Evolutionary conservation across 2,329 filamentous ascomycete species (phyloP).

Genomic region (Dothidotthia symphoricarpi): DNA sequence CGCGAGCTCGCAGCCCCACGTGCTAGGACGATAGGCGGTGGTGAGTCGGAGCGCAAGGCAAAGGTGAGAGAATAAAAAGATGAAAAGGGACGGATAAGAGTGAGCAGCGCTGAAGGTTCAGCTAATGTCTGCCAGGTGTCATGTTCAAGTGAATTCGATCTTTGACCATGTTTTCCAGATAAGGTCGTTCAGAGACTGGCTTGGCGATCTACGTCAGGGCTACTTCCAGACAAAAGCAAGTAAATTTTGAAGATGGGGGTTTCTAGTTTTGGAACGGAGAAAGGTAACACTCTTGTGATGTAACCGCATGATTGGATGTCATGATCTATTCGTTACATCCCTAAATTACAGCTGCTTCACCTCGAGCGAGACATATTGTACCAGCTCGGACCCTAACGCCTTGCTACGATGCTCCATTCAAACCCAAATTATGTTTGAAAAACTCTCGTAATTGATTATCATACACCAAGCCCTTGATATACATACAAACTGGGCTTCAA

Average conservation of each 20-base stretch:
- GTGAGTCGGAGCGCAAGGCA: background rate
- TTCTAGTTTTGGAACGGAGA: slow-evolving; percentile 1
- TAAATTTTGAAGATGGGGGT: slow-evolving; percentile 13
- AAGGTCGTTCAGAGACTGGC: slow-evolving; percentile 2
- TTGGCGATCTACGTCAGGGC: slow-evolving; percentile 23
- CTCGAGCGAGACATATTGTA: background rate
- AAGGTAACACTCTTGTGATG: too few relatives aligned
- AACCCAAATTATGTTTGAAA: too few relatives aligned
- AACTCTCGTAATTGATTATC: too few relatives aligned
- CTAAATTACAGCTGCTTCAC: too few relatives aligned
- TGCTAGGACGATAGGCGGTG: slow-evolving; percentile 25
- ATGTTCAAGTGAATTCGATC: background rate
- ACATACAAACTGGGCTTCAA: background rate
- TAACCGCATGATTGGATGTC: too few relatives aligned
- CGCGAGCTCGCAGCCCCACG: slow-evolving; percentile 26
- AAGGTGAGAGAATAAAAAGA: slow-evolving; percentile 1
- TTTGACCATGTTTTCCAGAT: slow-evolving; percentile 1
- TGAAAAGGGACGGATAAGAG: background rate
- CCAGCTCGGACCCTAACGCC: slow-evolving; percentile 7
- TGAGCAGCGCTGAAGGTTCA: too few relatives aligned
- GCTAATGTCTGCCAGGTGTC: slow-evolving; percentile 1
- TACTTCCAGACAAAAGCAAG: background rate
- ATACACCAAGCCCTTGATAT: too few relatives aligned
- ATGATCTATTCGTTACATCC: too few relatives aligned
- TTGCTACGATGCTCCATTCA: slow-evolving; percentile 9